Percentiles rank a stretch among this genome's conserved stretches.
phyloP scores from a whole-genome alignment of 140 eudicot species.

The Cichorium intybus region DNA sequence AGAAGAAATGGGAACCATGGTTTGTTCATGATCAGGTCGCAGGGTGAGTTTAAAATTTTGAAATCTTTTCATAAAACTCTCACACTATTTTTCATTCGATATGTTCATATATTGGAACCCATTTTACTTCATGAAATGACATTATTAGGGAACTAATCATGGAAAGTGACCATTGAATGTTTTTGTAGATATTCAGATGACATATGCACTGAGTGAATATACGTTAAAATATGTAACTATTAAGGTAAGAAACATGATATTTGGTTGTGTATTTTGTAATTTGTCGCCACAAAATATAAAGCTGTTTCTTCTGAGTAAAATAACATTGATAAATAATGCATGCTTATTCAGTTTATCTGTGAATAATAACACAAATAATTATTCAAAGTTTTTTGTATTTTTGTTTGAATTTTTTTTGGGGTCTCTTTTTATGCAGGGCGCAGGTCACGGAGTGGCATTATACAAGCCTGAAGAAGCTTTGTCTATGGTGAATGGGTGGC shows the following conservation, averaged over 20 bases:
- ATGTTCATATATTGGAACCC: too few species aligned
- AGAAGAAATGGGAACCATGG: conserved; percentile 47
- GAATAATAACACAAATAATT: neutral
- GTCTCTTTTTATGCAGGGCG: conserved; percentile 26
- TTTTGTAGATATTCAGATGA: conserved; percentile 33
- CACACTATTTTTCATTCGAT: neutral
- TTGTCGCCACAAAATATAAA: too few species aligned
- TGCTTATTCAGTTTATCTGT: neutral
- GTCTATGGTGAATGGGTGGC: conserved; percentile 26
- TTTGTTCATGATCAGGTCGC: conserved; percentile 31
- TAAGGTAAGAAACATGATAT: conserved; percentile 30
- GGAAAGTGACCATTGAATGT: neutral
- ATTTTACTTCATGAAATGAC: neutral
- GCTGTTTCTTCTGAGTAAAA: too few species aligned
- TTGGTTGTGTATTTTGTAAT: neutral
- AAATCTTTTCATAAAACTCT: too few species aligned
- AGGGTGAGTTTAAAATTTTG: conserved; percentile 40
- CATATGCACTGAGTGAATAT: conserved; percentile 21
- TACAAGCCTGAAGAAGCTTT: conserved; percentile 39
- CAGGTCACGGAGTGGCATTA: conserved; percentile 29
- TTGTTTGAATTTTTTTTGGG: neutral
- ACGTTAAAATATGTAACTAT: conserved; percentile 43
- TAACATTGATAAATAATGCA: neutral
- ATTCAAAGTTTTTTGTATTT: neutral
- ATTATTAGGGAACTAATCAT: neutral